Evolutionary conservation across 1,284 basidiomycete species (phyloP).

Genomic region (Rhodotorula sp.): DNA sequence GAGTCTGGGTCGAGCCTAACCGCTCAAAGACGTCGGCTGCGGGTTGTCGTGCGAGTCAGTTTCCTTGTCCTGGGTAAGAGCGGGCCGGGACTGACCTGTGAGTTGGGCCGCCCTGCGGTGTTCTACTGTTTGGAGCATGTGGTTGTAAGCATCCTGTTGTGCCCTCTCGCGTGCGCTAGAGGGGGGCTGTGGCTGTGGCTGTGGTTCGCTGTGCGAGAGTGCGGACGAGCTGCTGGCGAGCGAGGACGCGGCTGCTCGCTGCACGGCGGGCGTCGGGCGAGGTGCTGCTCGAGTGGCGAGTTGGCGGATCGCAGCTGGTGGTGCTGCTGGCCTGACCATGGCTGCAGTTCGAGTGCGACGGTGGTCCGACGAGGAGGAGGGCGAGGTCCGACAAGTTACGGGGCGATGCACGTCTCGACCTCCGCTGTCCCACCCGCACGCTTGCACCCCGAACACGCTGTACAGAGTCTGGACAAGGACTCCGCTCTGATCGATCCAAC

Average conservation of each 20-base stretch:
- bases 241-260: neutral
- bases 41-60: too few species aligned
- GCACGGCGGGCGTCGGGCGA: neutral
- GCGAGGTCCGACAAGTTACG: too few species aligned
- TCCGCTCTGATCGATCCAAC: too few species aligned
- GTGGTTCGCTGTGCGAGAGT: neutral
- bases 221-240: neutral
- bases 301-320: neutral
- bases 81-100: slow-evolving; percentile 15
- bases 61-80: too few species aligned
- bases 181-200: neutral
- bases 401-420: too few species aligned
- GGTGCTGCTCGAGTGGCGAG: neutral
- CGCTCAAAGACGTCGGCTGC: slow-evolving; percentile 59
- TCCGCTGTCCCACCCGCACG: neutral
- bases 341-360: neutral
- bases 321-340: neutral
- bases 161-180: slow-evolving; percentile 13
- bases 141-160: slow-evolving; percentile 18
- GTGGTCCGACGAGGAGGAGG: too few species aligned
- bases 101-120: slow-evolving; percentile 24
- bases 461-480: too few species aligned
- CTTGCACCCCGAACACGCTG: neutral
- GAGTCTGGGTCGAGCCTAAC: slow-evolving; percentile 74
- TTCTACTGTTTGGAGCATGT: slow-evolving; percentile 31